Percentiles rank a stretch among this genome's conserved stretches.
phyloP scores from a whole-genome alignment of 1,284 basidiomycete genomes.

The Malassezia globosa region DNA sequence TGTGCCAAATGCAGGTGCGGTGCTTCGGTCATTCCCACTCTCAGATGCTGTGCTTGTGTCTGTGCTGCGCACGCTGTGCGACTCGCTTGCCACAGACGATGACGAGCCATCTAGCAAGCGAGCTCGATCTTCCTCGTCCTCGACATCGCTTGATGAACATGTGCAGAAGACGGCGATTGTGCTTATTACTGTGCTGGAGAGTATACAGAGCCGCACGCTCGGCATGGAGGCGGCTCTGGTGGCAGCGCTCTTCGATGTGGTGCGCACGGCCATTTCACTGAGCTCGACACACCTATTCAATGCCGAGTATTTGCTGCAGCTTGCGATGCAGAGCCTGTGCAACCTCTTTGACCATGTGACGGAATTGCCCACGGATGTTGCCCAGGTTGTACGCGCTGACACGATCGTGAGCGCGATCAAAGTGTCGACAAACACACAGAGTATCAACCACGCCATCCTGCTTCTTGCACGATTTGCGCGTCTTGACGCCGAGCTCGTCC shows the following conservation, averaged over 20 bases:
- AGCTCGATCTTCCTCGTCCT: constrained; percentile 20
- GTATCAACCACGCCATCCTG: constrained; percentile 83
- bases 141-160: constrained; percentile 22
- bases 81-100: constrained; percentile 51
- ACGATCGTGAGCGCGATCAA: constrained; percentile 41
- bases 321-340: constrained; percentile 62
- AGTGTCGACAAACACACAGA: constrained; percentile 73
- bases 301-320: constrained; percentile 73
- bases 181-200: constrained; percentile 56
- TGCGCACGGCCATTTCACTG: constrained; percentile 59
- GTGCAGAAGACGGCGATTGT: constrained; percentile 24
- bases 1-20: constrained; percentile 20
- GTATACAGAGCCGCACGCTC: constrained; percentile 57
- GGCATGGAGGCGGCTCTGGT: constrained; percentile 63
- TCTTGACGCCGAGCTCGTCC: constrained; percentile 74
- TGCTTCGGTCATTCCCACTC: constrained; percentile 26
- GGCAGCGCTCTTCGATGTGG: constrained; percentile 61
- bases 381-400: constrained; percentile 31
- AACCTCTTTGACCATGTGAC: constrained; percentile 52
- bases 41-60: constrained; percentile 52
- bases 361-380: constrained; percentile 23
- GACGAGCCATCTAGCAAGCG: constrained; percentile 48
- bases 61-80: constrained; percentile 55
- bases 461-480: constrained; percentile 73
- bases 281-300: constrained; percentile 53